phyloP scores from a whole-genome alignment of 2,329 filamentous ascomycete species.

The Ophiostoma perfectum region DNA sequence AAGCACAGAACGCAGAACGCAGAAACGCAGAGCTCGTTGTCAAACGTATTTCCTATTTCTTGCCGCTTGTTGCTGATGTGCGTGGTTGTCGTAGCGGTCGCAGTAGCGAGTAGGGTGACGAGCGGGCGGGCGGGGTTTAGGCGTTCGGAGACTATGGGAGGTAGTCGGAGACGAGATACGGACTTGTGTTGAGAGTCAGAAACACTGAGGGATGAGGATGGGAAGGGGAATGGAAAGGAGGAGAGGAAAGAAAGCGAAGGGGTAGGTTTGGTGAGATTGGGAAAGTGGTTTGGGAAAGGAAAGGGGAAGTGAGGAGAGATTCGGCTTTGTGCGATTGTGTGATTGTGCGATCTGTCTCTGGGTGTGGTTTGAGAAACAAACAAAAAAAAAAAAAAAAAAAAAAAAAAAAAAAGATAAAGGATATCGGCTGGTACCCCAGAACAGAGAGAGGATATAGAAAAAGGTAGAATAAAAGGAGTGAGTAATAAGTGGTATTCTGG shows the following conservation, averaged over 20 bases:
- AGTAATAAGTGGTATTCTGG: not conserved
- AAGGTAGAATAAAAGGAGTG: not conserved
- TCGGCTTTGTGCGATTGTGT: constrained; percentile 13
- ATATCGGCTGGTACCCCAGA: not conserved
- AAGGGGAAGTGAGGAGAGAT: constrained; percentile 6
- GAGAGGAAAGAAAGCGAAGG: too few relatives aligned
- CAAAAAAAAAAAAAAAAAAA: not conserved
- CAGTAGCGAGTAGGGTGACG: constrained; percentile 5
- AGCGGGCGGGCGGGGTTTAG: constrained; percentile 9
- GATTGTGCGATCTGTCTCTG: constrained; percentile 12
- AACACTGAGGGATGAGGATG: not conserved
- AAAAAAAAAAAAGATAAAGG: constrained; percentile 10
- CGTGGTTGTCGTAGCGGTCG: not conserved
- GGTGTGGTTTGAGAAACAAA: constrained; percentile 9
- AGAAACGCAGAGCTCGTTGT: too few relatives aligned
- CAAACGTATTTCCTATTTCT: too few relatives aligned
- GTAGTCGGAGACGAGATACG: not conserved
- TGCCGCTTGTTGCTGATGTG: not conserved
- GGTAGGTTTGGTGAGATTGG: not conserved
- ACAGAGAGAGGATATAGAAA: not conserved
- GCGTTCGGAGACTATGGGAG: not conserved
- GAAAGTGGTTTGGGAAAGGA: not conserved
- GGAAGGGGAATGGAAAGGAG: too few relatives aligned
- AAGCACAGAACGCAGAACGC: too few relatives aligned
- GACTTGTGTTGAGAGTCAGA: not conserved